Base-by-base conservation (phyloP, 805 yeast genomes). In the Jamesozyma gamospora region DNA sequence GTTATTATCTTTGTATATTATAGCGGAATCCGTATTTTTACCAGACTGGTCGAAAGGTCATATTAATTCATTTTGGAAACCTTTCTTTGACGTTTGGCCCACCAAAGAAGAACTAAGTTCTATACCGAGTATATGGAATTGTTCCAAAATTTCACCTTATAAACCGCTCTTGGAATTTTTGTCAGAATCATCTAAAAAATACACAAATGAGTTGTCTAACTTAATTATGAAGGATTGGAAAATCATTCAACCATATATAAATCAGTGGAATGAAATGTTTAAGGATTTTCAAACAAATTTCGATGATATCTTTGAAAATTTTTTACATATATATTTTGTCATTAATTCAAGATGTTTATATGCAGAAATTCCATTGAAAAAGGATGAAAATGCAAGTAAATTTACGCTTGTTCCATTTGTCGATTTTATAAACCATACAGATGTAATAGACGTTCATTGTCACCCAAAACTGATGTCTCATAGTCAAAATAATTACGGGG, bases 331-430 rank as follows among this genome's bases (percentile, higher is more conserved):
- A 0, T 90, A 95, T 94, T 69, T 83, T 51, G 79, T 90, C 51
- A 83, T 88, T 41, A 90, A 92, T 56, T 81, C 96, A 2, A 78
- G 98, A 62, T 90, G 97, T 57, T 65, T 90, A 5, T 88, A 86
- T 56, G 78, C 80, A 79, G 70, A 72, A 3, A 60, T 84, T 2
- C 78, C 82, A 1, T 67, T 71, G 35, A 69, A 71, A 28, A 69
- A 71, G 14, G 53, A 55, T 2, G 72, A 64, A 19, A 27, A 14
- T 1, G 35, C 40, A 10, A 85, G 81, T 48, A 81, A 83, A 56
- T 79, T 90, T 64, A 85, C 97, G 2, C 64, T 90, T 74, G 96
- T 90, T 0, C 98, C 98, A 0, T 79, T 67, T 46, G 87, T 88
- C 18, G 98, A 90, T 63, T 82, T 84, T 56, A 64, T 90, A 37